Evolutionary conservation across 2,329 filamentous ascomycete genomes (phyloP).

Genomic region (Talaromyces sp.): DNA sequence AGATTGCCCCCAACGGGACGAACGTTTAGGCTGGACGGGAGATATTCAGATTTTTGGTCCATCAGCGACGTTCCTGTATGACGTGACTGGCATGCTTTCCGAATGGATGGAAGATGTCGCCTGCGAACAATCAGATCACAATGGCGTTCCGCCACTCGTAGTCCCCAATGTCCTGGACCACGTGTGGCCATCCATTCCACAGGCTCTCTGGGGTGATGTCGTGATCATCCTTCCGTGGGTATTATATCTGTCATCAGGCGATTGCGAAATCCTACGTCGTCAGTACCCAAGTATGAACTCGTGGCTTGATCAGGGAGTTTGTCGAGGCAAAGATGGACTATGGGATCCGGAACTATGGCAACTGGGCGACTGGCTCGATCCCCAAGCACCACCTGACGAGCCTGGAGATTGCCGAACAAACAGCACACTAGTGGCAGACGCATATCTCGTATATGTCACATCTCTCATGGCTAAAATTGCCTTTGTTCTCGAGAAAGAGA

Average conservation of each 20-base stretch:
- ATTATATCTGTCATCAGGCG: slow-evolving; percentile 29
- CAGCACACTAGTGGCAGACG: slow-evolving; percentile 37
- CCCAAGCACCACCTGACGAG: slow-evolving; percentile 34
- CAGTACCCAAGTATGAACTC: not conserved
- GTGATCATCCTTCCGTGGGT: slow-evolving; percentile 36
- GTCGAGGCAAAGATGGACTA: slow-evolving; percentile 21
- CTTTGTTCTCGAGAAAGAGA: slow-evolving; percentile 12
- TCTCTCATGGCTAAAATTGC: slow-evolving; percentile 30
- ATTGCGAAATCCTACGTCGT: not conserved
- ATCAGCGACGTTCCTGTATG: slow-evolving; percentile 53
- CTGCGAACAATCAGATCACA: not conserved
- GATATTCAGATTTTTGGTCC: slow-evolving; percentile 51
- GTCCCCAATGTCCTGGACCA: slow-evolving; percentile 29
- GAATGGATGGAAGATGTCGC: not conserved
- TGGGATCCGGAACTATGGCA: slow-evolving; percentile 37
- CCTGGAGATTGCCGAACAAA: slow-evolving; percentile 34
- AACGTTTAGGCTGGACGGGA: slow-evolving; percentile 55
- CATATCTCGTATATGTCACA: slow-evolving; percentile 38
- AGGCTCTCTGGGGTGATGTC: slow-evolving; percentile 42
- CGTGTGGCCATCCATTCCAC: slow-evolving; percentile 19
- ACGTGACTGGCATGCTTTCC: not conserved
- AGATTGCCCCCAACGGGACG: slow-evolving; percentile 57
- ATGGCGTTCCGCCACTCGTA: not conserved
- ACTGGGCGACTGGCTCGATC: slow-evolving; percentile 44
- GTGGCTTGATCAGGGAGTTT: not conserved